Evolutionary conservation across 2,329 filamentous ascomycete genomes (phyloP), one percentile per base, ranked within the genome.

Genomic region (Monilinia laxa): DNA sequence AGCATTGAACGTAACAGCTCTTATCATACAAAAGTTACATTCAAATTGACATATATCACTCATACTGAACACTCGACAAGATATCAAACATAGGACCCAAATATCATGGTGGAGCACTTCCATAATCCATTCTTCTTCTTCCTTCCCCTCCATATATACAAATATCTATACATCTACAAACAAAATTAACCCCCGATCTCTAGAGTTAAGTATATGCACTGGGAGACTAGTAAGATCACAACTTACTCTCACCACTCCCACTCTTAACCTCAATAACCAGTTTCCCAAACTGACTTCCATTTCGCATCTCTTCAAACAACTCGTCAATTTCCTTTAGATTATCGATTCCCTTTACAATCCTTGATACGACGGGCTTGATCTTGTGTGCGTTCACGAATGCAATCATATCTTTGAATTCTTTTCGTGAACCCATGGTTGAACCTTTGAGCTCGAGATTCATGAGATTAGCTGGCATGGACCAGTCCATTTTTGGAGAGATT

Each of bases 391-490:
- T 82, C 47, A 97, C 90, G 79, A 97, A 97, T 1, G 84, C 82
- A 7, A 97, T 83, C 92, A 98, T 97, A 28, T 95, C 91, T n/a
- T 82, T 82, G 75, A 97, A 98, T 79, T 98, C 95, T 75, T 86
- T 88, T 55, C 91, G 84, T 38, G 92, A 96, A 0, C 94, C 94
- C 93, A 98, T 97, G 0, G 93, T 97, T 18, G 86, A 88, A 23
- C 95, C 94, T 59, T 85, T 85, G 38, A 98, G 83, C 72, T 98
- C 94, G 64, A 97, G 85, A 75, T 98, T 97, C 78, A 89, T 91
- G 68, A 98, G 79, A 18, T 95, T 90, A 0, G 93, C 93, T 68
- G 82, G 79, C 91, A 97, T 97, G 16, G 86, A 75, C 84, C 91
- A 97, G 62, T 91, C 87, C 89, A 96, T 94, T 79, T 90, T 92